Evolutionary conservation across 2,329 filamentous ascomycete species (phyloP).

Genomic region (Dothiorella sarmentorum): DNA sequence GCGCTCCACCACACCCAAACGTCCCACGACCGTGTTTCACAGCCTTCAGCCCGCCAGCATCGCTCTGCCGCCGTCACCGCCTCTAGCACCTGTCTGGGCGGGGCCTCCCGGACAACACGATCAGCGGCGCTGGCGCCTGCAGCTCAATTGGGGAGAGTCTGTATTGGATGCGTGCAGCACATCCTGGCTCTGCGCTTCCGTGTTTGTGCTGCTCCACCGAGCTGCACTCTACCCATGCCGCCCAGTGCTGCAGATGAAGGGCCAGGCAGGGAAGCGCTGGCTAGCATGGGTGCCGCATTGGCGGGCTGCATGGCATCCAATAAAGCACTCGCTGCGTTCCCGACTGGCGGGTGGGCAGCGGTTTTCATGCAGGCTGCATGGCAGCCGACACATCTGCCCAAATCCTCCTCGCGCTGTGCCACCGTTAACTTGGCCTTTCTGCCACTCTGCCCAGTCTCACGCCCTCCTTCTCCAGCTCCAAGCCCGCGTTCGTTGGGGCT

Average conservation of each 20-base stretch:
- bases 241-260: not conserved
- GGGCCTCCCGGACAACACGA: not conserved
- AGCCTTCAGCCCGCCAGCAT: not conserved
- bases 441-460: not conserved
- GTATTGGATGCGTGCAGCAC: slow-evolving; percentile 19
- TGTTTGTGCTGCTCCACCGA: slow-evolving; percentile 11
- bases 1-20: slow-evolving; percentile 10
- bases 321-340: slow-evolving; percentile 3
- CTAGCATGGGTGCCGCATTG: not conserved
- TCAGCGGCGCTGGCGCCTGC: not conserved
- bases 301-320: not conserved
- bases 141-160: not conserved
- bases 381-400: not conserved
- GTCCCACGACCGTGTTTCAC: slow-evolving; percentile 11
- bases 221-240: not conserved
- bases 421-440: not conserved
- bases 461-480: not conserved
- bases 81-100: not conserved
- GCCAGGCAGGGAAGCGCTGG: slow-evolving; percentile 1
- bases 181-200: slow-evolving; percentile 10
- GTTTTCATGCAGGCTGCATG: slow-evolving; percentile 7
- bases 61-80: slow-evolving; percentile 4
- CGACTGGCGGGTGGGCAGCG: not conserved
- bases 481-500: not conserved
- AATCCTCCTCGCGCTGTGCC: not conserved